Evolutionary conservation across 345 rosid genomes (phyloP).

Genomic region (Syzygium jambos): DNA sequence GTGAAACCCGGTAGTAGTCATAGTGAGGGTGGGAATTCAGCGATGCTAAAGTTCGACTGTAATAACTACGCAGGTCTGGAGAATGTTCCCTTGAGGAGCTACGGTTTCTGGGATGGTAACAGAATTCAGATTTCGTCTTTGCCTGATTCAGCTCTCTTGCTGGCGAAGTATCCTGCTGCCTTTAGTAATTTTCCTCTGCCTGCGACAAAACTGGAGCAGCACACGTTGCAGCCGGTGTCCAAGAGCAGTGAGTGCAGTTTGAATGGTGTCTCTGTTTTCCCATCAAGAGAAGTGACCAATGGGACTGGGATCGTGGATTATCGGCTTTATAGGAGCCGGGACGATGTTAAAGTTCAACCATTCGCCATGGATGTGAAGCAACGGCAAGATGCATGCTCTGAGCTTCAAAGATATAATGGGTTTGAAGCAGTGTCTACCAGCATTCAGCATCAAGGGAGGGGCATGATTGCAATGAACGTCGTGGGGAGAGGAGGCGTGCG

Average conservation of each 20-base stretch:
- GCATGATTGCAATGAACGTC: constrained; percentile 36
- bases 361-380: constrained; percentile 41
- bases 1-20: constrained; percentile 27
- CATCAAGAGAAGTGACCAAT: constrained; percentile 22
- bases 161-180: constrained; percentile 75
- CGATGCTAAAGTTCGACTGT: constrained; percentile 33
- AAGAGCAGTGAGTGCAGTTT: constrained; percentile 19
- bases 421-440: constrained; percentile 29
- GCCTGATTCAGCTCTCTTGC: constrained; percentile 61
- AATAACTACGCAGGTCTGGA: constrained; percentile 36
- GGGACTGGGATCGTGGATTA: constrained; percentile 36
- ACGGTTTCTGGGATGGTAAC: constrained; percentile 85
- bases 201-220: constrained; percentile 29
- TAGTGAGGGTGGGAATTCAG: constrained; percentile 12
- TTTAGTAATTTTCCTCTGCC: constrained; percentile 31
- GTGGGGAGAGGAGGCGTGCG: constrained; percentile 29
- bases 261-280: constrained; percentile 21
- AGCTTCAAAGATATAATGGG: constrained; percentile 38
- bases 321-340: constrained; percentile 27
- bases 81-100: constrained; percentile 54
- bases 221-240: constrained; percentile 19
- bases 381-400: constrained; percentile 24
- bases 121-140: constrained; percentile 62
- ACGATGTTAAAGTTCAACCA: constrained; percentile 24
- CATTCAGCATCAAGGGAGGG: constrained; percentile 41